Percentiles rank a stretch among this genome's conserved stretches.
phyloP scores from a whole-genome alignment of 2,329 filamentous ascomycete genomes.

The Venturia pyrina region DNA sequence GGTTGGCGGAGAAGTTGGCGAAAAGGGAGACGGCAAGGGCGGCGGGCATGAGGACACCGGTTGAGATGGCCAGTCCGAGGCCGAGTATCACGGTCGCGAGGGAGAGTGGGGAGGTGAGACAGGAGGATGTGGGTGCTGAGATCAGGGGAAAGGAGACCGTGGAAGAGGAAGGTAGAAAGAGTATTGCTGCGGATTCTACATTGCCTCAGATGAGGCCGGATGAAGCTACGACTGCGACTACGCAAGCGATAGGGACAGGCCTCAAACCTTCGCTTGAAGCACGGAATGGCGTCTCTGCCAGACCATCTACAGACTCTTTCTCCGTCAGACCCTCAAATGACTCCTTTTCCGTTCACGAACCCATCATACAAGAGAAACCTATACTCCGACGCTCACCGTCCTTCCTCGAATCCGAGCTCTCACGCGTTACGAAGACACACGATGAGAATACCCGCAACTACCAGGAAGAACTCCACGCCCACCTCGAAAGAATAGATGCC shows the following conservation, averaged over 20 bases:
- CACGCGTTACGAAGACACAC: conserved; percentile 40
- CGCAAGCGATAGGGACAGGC: not conserved
- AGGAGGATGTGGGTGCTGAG: not conserved
- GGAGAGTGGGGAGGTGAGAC: not conserved
- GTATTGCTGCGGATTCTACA: conserved; percentile 7
- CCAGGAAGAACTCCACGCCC: conserved; percentile 72
- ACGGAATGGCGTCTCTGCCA: conserved; percentile 16
- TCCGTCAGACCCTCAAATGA: conserved; percentile 18
- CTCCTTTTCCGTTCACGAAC: not conserved
- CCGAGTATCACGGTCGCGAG: conserved; percentile 2
- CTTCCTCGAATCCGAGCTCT: conserved; percentile 34
- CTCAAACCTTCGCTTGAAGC: not conserved
- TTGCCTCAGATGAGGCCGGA: conserved; percentile 1
- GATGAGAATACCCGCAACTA: conserved; percentile 47
- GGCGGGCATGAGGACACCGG: conserved; percentile 44
- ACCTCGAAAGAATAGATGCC: conserved; percentile 84
- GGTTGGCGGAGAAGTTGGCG: conserved; percentile 80
- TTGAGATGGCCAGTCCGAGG: conserved; percentile 1
- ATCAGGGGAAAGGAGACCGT: not conserved
- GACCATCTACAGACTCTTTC: conserved; percentile 25
- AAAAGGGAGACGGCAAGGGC: conserved; percentile 72
- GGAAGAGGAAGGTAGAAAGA: conserved; percentile 16
- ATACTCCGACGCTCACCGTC: conserved; percentile 7
- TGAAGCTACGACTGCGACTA: conserved; percentile 1
- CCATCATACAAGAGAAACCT: conserved; percentile 12